A percentile compares a stretch with the other conserved stretches of the same genome.
These are phyloP conservation scores for Cladosporium velox DNA, from an alignment of 2,329 filamentous ascomycete species.

Conservation along the genomic window DNA sequence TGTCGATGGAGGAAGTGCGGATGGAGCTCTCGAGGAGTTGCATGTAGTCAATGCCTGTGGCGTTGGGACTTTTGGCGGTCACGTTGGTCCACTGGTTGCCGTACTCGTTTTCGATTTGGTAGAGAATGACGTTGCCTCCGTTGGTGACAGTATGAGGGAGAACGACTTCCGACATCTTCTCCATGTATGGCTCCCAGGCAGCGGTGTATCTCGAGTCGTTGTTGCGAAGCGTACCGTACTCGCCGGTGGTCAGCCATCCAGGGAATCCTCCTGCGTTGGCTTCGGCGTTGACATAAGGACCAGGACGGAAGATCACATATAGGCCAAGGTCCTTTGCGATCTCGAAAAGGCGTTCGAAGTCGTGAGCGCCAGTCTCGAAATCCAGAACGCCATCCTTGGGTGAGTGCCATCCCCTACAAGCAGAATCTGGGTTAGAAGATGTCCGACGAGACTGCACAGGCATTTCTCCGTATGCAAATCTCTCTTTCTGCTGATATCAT, in stretches of 20 bases:
- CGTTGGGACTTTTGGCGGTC: constrained; percentile 49
- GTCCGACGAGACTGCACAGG: neutral
- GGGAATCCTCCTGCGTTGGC: constrained; percentile 76
- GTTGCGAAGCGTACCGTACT: constrained; percentile 65
- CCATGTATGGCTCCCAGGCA: constrained; percentile 68
- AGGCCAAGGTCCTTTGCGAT: constrained; percentile 72
- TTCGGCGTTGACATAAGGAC: constrained; percentile 66
- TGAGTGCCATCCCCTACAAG: constrained; percentile 46
- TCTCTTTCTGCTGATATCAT: neutral
- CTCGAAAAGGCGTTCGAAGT: constrained; percentile 74
- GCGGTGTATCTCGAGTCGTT: constrained; percentile 62
- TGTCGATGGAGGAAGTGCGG: constrained; percentile 56
- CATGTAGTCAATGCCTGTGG: constrained; percentile 58
- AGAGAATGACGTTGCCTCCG: constrained; percentile 74
- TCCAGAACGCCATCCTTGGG: constrained; percentile 41
- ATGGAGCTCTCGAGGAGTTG: constrained; percentile 55
- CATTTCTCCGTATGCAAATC: neutral
- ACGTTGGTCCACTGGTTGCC: constrained; percentile 40
- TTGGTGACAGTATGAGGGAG: constrained; percentile 79
- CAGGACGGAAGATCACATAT: constrained; percentile 65
- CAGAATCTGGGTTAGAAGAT: neutral
- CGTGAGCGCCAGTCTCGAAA: constrained; percentile 56
- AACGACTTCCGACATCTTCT: constrained; percentile 64
- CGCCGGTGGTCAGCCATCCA: constrained; percentile 72
- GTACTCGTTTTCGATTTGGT: constrained; percentile 57